These are phyloP conservation scores for Telopea speciosissima DNA, from an alignment of 177 flowering plant genomes.

Conservation along the genomic window DNA sequence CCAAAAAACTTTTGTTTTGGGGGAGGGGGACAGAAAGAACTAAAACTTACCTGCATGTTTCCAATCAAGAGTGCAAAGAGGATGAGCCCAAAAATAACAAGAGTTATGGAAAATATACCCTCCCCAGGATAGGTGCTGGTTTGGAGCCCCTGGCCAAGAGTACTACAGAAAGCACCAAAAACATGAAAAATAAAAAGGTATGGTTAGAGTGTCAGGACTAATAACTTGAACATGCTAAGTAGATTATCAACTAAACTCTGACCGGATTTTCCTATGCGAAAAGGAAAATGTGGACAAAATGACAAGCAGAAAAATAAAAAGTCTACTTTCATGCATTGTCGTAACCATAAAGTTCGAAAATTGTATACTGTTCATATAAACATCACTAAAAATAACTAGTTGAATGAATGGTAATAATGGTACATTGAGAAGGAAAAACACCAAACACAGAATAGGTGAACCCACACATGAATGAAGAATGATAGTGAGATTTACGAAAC, in stretches of 20 bases:
- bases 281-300: not conserved
- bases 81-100: constrained; percentile 83
- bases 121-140: constrained; percentile 94
- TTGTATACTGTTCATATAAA: not conserved
- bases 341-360: not conserved
- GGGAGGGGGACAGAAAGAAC: not conserved
- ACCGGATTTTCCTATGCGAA: not conserved
- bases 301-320: not conserved
- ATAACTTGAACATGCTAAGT: not conserved
- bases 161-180: constrained; percentile 41
- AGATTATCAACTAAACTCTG: not conserved
- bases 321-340: too few species aligned
- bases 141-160: constrained; percentile 94
- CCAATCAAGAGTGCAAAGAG: constrained; percentile 94
- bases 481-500: too few species aligned
- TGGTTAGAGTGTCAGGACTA: not conserved
- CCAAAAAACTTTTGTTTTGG: too few species aligned
- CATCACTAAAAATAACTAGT: not conserved
- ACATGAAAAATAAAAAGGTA: constrained; percentile 1
- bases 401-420: not conserved
- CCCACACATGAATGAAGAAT: too few species aligned
- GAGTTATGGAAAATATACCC: constrained; percentile 78
- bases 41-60: constrained; percentile 78
- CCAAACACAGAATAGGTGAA: too few species aligned
- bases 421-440: not conserved